Conservation (phyloP, 176 grass and related monocot species). For the Triticum dicoccoides region DNA sequence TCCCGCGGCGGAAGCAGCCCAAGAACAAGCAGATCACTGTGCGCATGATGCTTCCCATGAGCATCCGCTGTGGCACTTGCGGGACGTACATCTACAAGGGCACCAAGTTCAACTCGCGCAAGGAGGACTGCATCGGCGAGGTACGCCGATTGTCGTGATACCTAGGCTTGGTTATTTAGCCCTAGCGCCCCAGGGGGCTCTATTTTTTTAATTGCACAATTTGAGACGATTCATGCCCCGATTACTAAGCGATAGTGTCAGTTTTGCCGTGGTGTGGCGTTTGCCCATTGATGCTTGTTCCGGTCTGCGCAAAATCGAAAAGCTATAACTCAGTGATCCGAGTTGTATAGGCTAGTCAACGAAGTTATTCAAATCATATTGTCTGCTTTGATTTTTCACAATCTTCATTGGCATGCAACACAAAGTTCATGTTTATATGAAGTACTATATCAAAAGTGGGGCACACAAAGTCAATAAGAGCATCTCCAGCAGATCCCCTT, state of each 20-base stretch:
- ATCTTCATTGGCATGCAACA: background rate
- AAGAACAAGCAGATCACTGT: constrained; percentile 80
- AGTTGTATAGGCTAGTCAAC: background rate
- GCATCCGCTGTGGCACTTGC: constrained; percentile 66
- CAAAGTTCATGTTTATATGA: background rate
- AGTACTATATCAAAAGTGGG: too few relatives aligned
- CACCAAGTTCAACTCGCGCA: constrained; percentile 87
- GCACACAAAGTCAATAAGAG: too few relatives aligned
- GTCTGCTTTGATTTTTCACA: background rate
- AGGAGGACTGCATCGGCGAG: constrained; percentile 68
- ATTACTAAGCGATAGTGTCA: background rate
- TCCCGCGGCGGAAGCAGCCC: constrained; percentile 55
- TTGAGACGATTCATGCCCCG: background rate
- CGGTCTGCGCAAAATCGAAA: background rate
- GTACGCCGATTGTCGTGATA: background rate
- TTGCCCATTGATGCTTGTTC: background rate
- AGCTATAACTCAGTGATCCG: background rate
- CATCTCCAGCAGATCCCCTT: too few relatives aligned
- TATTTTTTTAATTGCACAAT: background rate
- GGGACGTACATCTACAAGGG: constrained; percentile 83
- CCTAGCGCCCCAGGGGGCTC: background rate
- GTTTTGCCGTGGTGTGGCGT: background rate
- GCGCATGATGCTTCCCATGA: constrained; percentile 85
- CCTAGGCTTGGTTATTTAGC: background rate
- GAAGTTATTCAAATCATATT: background rate